Percentiles rank a stretch among this genome's conserved stretches.
Evolutionary conservation across 2,329 filamentous ascomycete genomes (phyloP).

Genomic region (Apiospora rasikravindrae): DNA sequence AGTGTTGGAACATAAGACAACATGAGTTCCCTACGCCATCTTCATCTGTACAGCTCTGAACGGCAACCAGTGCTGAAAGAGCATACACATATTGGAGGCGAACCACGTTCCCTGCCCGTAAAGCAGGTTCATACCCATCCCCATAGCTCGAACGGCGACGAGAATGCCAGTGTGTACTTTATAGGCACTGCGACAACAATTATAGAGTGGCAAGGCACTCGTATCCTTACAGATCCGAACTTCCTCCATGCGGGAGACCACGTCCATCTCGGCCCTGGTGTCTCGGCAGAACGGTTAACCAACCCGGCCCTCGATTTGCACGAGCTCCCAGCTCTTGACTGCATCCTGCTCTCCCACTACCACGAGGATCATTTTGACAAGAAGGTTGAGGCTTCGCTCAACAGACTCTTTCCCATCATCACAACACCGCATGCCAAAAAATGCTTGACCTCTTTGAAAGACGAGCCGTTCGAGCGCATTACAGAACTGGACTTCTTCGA

Average conservation of each 20-base stretch:
- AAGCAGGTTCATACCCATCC: conserved; percentile 35
- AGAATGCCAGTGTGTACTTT: conserved; percentile 56
- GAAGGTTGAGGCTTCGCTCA: conserved; percentile 44
- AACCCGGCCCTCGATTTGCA: conserved; percentile 66
- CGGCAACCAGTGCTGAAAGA: conserved; percentile 38
- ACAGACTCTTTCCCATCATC: conserved; percentile 63
- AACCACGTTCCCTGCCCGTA: conserved; percentile 28
- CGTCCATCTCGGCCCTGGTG: conserved; percentile 69
- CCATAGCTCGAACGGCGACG: conserved; percentile 26
- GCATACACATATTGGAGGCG: conserved; percentile 29
- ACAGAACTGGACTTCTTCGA: conserved; percentile 62
- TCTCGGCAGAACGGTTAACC: conserved; percentile 57
- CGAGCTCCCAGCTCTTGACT: conserved; percentile 63
- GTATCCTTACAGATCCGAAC: conserved; percentile 65
- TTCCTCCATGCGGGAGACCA: conserved; percentile 71
- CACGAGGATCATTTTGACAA: conserved; percentile 57
- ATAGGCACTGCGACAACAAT: conserved; percentile 63
- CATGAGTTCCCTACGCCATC: conserved; percentile 32
- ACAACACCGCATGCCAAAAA: conserved; percentile 65
- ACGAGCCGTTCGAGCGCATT: conserved; percentile 60
- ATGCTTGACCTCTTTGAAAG: conserved; percentile 49
- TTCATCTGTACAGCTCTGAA: conserved; percentile 33
- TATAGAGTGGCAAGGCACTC: conserved; percentile 57
- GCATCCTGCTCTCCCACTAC: conserved; percentile 67
- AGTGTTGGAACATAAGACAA: conserved; percentile 24